Percentiles rank a stretch among this genome's conserved stretches.
phyloP scores from a whole-genome alignment of 257 asterid genomes.

The Jaltomata sinuosa region DNA sequence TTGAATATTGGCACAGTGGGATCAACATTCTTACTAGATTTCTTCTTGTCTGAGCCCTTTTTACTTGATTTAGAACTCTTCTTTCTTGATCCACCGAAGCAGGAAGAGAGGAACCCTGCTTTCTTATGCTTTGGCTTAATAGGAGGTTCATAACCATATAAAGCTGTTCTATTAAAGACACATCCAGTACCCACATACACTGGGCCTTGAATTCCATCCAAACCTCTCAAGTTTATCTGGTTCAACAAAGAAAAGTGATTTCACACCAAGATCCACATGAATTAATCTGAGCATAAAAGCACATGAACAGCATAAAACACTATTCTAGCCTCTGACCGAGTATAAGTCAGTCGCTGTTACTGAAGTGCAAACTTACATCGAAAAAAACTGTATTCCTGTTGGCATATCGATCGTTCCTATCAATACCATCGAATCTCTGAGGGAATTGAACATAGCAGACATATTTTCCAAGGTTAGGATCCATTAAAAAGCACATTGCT shows the following conservation, averaged over 20 bases:
- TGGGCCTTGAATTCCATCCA: conserved; percentile 97
- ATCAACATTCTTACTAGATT: conserved; percentile 79
- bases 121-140: conserved; percentile 75
- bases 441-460: conserved; percentile 98
- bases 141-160: conserved; percentile 92
- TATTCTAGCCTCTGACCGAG: background rate
- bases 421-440: conserved; percentile 96
- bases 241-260: conserved; percentile 3
- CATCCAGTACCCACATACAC: conserved; percentile 97
- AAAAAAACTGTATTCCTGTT: conserved; percentile 95
- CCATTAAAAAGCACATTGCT: conserved; percentile 96
- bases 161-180: conserved; percentile 90
- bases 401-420: conserved; percentile 90
- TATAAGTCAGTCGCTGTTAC: background rate
- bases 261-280: background rate
- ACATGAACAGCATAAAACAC: background rate
- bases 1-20: conserved; percentile 93
- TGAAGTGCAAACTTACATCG: conserved; percentile 52
- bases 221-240: conserved; percentile 94
- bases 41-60: conserved; percentile 88
- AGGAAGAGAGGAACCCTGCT: conserved; percentile 48
- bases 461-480: conserved; percentile 93
- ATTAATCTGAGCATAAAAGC: background rate
- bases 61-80: conserved; percentile 64
- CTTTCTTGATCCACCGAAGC: conserved; percentile 74